A percentile compares a stretch with the other conserved stretches of the same genome.
These are phyloP conservation scores for Syncephalastrum monosporum DNA, from an alignment of 371 early-diverging fungal genomes.

Conservation along the genomic window DNA sequence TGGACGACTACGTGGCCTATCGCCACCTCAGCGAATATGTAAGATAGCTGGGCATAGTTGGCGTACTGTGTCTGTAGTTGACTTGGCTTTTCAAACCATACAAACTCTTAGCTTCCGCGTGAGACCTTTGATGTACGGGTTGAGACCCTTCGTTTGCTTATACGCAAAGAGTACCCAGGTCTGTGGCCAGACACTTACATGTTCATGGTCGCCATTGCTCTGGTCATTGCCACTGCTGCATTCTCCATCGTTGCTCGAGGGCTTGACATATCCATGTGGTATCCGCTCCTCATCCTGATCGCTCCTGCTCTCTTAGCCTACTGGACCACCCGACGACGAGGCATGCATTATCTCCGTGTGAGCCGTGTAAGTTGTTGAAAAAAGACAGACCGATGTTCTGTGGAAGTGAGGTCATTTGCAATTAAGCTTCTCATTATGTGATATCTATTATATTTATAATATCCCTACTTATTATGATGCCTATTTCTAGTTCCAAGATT, in stretches of 20 bases:
- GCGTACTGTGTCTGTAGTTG: background rate
- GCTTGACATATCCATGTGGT: slow-evolving; percentile 30
- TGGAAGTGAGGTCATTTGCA: background rate
- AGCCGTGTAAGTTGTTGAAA: slow-evolving; percentile 13
- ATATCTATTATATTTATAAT: background rate
- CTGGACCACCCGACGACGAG: slow-evolving; percentile 35
- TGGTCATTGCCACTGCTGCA: slow-evolving; percentile 36
- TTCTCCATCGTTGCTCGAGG: slow-evolving; percentile 35
- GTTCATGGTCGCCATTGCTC: slow-evolving; percentile 25
- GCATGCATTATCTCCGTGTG: slow-evolving; percentile 20
- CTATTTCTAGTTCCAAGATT: slow-evolving; percentile 31
- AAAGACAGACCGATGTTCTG: too few species aligned
- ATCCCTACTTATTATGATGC: background rate
- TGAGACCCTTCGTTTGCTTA: slow-evolving; percentile 21
- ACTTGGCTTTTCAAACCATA: background rate
- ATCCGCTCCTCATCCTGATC: slow-evolving; percentile 31
- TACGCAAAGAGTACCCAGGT: slow-evolving; percentile 28
- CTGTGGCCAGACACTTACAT: slow-evolving; percentile 35
- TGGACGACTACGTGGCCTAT: slow-evolving; percentile 12
- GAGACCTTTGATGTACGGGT: slow-evolving; percentile 28
- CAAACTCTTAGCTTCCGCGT: slow-evolving; percentile 22
- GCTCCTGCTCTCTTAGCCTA: slow-evolving; percentile 32
- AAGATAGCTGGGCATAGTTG: slow-evolving; percentile 4
- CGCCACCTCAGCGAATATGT: slow-evolving; percentile 21
- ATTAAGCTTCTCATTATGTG: background rate